Evolutionary conservation across 495 filamentous ascomycete genomes (phyloP).

Genomic region (Letharia columbiana): DNA sequence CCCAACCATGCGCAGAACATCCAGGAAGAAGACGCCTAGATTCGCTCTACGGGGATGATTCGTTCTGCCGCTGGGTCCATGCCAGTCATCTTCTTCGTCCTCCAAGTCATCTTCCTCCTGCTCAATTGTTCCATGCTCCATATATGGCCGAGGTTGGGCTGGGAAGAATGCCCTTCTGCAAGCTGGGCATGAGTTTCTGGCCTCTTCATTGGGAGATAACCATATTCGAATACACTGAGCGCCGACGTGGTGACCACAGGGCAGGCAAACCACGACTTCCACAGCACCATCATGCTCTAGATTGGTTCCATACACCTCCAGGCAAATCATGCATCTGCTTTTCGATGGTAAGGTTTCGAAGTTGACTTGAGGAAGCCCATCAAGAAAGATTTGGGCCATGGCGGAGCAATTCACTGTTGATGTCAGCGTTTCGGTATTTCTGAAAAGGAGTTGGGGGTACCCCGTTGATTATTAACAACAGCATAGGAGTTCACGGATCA

Average conservation of each 20-base stretch:
- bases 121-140: background rate
- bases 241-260: slow-evolving; percentile 2
- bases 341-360: background rate
- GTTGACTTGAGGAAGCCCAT: background rate
- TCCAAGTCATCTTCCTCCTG: background rate
- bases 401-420: background rate
- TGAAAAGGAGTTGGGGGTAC: background rate
- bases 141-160: background rate
- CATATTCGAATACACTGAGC: background rate
- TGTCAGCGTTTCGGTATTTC: background rate
- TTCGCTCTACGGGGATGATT: background rate
- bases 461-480: background rate
- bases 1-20: background rate
- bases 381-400: slow-evolving; percentile 3
- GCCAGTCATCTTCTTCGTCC: background rate
- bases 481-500: background rate
- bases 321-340: slow-evolving; percentile 4
- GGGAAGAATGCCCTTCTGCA: slow-evolving; percentile 4
- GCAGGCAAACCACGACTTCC: slow-evolving; percentile 2
- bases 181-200: slow-evolving; percentile 1
- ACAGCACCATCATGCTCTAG: background rate
- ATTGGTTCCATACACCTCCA: background rate
- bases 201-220: background rate
- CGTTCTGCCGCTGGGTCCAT: background rate
- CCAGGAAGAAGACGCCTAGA: background rate